These are phyloP conservation scores for Trichoderma hamatum DNA, from an alignment of 2,329 filamentous ascomycete genomes.

Conservation along the genomic window DNA sequence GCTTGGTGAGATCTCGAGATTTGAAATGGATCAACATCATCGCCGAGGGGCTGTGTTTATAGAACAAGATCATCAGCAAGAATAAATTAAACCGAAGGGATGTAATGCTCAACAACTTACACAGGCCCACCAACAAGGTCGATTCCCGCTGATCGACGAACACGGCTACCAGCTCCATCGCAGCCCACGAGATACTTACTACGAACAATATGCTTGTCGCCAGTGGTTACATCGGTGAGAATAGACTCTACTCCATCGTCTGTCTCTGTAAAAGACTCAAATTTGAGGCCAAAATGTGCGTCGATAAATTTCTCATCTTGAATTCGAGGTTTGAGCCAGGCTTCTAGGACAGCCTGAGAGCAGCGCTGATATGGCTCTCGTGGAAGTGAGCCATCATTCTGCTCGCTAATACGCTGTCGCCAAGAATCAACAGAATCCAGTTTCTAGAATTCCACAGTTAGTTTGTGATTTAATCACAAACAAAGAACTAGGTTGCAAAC, in stretches of 20 bases:
- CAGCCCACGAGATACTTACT: conserved; percentile 21
- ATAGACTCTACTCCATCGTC: conserved; percentile 14
- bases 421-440: conserved; percentile 4
- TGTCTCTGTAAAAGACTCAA: conserved; percentile 4
- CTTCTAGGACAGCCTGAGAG: conserved; percentile 7
- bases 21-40: conserved; percentile 15
- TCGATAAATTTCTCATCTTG: conserved; percentile 6
- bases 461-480: background rate
- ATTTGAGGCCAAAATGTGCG: conserved; percentile 14
- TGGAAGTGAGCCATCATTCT: conserved; percentile 4
- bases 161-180: conserved; percentile 13
- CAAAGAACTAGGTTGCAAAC: background rate
- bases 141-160: conserved; percentile 11
- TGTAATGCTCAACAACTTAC: background rate
- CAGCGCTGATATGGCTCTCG: conserved; percentile 20
- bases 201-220: conserved; percentile 4
- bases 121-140: conserved; percentile 13
- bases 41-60: background rate
- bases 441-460: background rate
- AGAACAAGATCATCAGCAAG: background rate
- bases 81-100: background rate
- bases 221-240: conserved; percentile 3
- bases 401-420: background rate
- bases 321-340: conserved; percentile 18
- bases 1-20: conserved; percentile 1